Evolutionary conservation across 495 filamentous ascomycete species (phyloP), one percentile per base, ranked within the genome.

Genomic region (Parmelia sp.): DNA sequence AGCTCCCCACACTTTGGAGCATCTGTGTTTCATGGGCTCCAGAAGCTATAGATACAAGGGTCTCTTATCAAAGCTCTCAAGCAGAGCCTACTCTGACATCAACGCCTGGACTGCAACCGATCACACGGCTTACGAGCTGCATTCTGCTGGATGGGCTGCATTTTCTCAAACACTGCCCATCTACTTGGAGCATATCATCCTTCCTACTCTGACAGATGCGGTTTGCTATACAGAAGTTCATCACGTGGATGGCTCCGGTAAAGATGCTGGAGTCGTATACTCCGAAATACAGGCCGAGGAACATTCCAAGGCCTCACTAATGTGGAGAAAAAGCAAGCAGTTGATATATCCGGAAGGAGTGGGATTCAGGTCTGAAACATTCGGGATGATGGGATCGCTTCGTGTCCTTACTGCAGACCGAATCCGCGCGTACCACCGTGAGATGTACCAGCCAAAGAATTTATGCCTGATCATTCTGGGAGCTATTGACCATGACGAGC

Each of bases 381-480:
- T 95, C 2, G 94, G 94, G 51, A 90, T 97, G 88, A 95, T 94
- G 88, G 89, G 95, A 70, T 85, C 88, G 53, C 81, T 99, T 27
- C 84, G 94, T 57, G 86, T 91, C 25, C 73, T 99, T 49, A 91
- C 90, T 4, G 86, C 90, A 4, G 88, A 97, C 58, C 85, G 90
- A 25, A 99, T 99, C 69, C 86, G 95, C 11, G 83, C 82, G 37
- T 99, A 96, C 74, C 94, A 99, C 73, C 86, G 86, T 60, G 88
- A 92, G 62, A 99, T 99, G 95, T 99, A 99, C 70, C 93, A 96
- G 70, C 94, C 95, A 11, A 95, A 90, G 71, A 99, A 99, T 71
- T 75, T 99, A 66, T 96, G 93, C 67, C 73, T 97, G 60, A 80
- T 97, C 40, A 84, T 99, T 58, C 86, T 93, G 58, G 94, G 94